Base-by-base conservation (phyloP, 306 rosid genomes). In the Citrullus mucosospermus region DNA sequence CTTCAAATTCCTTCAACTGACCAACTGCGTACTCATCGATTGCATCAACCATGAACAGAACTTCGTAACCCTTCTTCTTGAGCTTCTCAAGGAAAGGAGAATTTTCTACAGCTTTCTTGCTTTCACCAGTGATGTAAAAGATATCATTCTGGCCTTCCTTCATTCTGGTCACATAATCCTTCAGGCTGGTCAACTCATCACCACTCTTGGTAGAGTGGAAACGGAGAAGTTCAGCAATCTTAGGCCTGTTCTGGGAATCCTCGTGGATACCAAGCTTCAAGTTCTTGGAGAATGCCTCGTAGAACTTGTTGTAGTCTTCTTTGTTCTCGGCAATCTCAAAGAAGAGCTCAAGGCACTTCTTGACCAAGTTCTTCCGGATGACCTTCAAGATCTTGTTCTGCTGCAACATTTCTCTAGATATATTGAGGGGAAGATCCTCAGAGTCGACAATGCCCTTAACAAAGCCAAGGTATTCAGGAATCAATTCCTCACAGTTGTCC, bases 401-500 rank as follows among this genome's bases (percentile, higher is more conserved):
- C 16, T 82, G 85, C 5, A 82, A 78, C 82, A 32, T 82, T 46
- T 82, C 82, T 71, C 82, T 80, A 17, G 85, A 82, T n/a, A 78
- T 82, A 13, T 82, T 78, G 32, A 82, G 82, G 0, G 85, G 85
- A 18, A 82, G 75, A 66, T 82, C 74, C 51, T 67, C 74, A 18
- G 74, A 67, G 10, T 67, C 74, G 12, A 67, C 74, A 18, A 67
- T 67, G 10, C 85, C 85, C 55, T 78, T 78, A 12, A 82, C 80
- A 2, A 82, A 82, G 44, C 82, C 82, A 13, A 82, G 79, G 9
- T 78, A 73, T 14, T 82, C 85, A 2, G 85, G 85, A 28, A 82
- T 82, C 56, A 82, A 67, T 79, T 83, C 82, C 71, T 83, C 85
- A 55, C 83, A 83, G 36, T 83, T 83, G 78, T 83, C 86, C 86